Base-by-base conservation (phyloP, 345 rosid species). In the Cardamine occulta region DNA sequence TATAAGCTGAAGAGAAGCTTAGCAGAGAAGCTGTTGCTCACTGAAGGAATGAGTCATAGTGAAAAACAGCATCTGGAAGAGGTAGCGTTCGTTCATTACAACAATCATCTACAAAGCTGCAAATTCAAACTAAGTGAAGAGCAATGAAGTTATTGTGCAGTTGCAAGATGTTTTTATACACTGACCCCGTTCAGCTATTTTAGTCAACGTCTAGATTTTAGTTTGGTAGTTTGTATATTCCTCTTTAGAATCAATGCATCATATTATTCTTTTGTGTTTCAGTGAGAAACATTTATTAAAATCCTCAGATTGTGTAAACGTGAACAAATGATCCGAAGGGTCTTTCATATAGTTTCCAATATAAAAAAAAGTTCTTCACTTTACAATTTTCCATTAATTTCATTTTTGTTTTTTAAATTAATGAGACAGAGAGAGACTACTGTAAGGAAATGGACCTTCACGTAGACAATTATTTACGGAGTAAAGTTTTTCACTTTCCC, bases 1-100 rank as follows among this genome's bases (percentile, higher is more conserved):
- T 87, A 81, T 49, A 82, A 81, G 52, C 83, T 89, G 45, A 73
- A 85, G 61, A 77, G 86, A 73, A 58, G 68, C n/a, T 24, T 84
- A 48, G 95, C 83, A 2, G 88, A 87, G 82, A 81, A 82, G 80
- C 67, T 86, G 32, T 70, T 79, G 31, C 21, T 63, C 11, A 31
- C 39, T 12, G 55, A 53, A 45, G 82, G 80, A 18, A 57, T 63
- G 65, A 82, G 82, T 52, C 29, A 2, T 1, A 5, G 21, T 0
- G 85, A 81, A 67, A 63, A 79, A 62, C 71, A 76, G 49, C 44
- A 47, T 10, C 61, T 84, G 64, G 58, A 52, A 54, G 82, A 84
- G 7, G 31, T 85, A 58, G 44, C 79, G 8, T 81, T 68, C 60
- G 78, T 85, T 64, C 88, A 85, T 71, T 87, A 80, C 64, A 86